A percentile compares a stretch with the other conserved stretches of the same genome.
Evolutionary conservation across 768 basidiomycete species (phyloP).

Genomic region (Leccinellum luteum): DNA sequence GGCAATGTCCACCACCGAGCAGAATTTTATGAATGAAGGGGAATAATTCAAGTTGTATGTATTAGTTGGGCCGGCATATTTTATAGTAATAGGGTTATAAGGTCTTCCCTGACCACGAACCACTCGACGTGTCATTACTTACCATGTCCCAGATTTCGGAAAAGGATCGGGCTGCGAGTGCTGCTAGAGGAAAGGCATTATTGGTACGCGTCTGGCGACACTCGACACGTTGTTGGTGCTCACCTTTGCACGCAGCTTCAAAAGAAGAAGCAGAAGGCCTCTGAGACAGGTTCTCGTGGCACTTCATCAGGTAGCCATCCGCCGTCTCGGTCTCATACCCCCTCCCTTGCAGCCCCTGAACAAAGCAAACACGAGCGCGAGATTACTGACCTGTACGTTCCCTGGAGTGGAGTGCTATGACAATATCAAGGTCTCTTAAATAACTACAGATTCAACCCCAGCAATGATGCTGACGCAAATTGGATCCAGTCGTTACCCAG

Average conservation of each 20-base stretch:
- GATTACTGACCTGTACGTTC: slow-evolving; percentile 63
- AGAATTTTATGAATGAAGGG: slow-evolving; percentile 3
- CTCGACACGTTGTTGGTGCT: background rate
- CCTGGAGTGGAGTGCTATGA: background rate
- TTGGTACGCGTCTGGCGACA: slow-evolving; percentile 41
- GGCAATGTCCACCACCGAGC: background rate
- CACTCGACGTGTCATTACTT: slow-evolving; percentile 6
- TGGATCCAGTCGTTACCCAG: slow-evolving; percentile 65
- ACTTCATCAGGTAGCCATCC: slow-evolving; percentile 41
- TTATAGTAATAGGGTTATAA: background rate
- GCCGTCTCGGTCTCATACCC: slow-evolving; percentile 50
- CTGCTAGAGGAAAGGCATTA: slow-evolving; percentile 79
- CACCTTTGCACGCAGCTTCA: slow-evolving; percentile 53
- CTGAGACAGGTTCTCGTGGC: slow-evolving; percentile 34
- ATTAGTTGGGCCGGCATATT: background rate
- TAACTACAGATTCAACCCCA: slow-evolving; percentile 41
- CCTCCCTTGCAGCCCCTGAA: slow-evolving; percentile 40
- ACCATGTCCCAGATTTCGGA: slow-evolving; percentile 49
- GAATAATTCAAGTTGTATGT: background rate
- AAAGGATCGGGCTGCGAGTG: slow-evolving; percentile 74
- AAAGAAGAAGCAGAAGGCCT: slow-evolving; percentile 71
- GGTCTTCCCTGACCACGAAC: slow-evolving; percentile 6
- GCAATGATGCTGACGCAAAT: slow-evolving; percentile 40
- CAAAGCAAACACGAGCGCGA: slow-evolving; percentile 46
- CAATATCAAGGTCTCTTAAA: background rate